A percentile compares a stretch with the other conserved stretches of the same genome.
Conservation (phyloP, 192 early-diverging fungal species). For the Backusella psychrophila region DNA sequence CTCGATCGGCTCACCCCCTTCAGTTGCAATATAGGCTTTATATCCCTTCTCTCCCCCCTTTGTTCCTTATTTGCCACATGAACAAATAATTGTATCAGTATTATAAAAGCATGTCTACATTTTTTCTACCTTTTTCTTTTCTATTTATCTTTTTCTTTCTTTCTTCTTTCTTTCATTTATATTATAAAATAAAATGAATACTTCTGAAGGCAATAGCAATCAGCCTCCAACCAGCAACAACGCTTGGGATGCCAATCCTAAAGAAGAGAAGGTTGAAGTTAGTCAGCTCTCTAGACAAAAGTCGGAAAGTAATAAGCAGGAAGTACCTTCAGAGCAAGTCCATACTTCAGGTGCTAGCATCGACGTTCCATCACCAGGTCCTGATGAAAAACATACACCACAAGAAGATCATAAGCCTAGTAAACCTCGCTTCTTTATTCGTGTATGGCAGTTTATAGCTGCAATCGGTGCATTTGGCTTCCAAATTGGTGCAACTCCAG, state of each 20-base stretch:
- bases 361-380: background rate
- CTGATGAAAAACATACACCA: background rate
- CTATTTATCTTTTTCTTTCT: background rate
- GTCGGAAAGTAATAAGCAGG: slow-evolving; percentile 3
- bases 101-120: background rate
- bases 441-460: slow-evolving; percentile 31
- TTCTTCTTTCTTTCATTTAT: background rate
- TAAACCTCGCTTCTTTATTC: slow-evolving; percentile 18
- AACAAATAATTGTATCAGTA: background rate
- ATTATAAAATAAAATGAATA: background rate
- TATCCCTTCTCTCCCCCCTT: background rate
- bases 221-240: background rate
- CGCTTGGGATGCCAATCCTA: background rate
- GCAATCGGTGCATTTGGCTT: slow-evolving; percentile 34
- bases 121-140: background rate
- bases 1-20: background rate
- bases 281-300: background rate
- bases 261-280: background rate
- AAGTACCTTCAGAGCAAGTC: background rate
- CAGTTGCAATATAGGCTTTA: background rate
- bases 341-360: background rate
- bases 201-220: background rate
- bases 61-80: background rate
- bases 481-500: slow-evolving; percentile 32
- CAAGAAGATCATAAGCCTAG: slow-evolving; percentile 16